Percentiles rank a stretch among this genome's conserved stretches.
phyloP scores from a whole-genome alignment of 495 filamentous ascomycete species.

The Penicillium angulare region DNA sequence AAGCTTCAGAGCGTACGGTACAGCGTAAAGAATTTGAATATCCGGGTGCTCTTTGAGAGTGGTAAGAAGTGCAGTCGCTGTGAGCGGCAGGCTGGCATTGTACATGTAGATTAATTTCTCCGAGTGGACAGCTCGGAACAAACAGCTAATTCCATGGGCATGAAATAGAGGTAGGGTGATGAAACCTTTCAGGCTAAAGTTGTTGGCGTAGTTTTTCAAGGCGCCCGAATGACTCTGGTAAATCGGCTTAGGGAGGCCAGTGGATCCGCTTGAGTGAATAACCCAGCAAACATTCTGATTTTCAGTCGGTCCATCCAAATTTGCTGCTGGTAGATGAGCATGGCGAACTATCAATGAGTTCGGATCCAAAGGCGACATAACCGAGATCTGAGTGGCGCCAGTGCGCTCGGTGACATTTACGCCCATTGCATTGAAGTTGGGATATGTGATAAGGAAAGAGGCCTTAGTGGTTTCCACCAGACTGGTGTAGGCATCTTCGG shows the following conservation, averaged over 20 bases:
- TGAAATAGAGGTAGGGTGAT: conserved; percentile 55
- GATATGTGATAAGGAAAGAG: conserved; percentile 17
- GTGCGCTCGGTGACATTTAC: conserved; percentile 14
- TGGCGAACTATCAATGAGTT: conserved; percentile 1
- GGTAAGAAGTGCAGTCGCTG: conserved; percentile 34
- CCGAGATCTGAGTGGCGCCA: neutral
- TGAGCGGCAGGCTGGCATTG: conserved; percentile 44
- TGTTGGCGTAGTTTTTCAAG: conserved; percentile 40
- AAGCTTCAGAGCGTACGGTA: conserved; percentile 51
- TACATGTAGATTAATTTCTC: conserved; percentile 43
- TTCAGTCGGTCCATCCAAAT: conserved; percentile 22
- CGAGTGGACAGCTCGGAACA: conserved; percentile 46
- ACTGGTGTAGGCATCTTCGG: conserved; percentile 41
- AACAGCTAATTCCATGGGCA: conserved; percentile 46
- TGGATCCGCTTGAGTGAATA: conserved; percentile 45
- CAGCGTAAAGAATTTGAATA: conserved; percentile 41
- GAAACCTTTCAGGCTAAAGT: conserved; percentile 41
- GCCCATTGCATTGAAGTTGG: conserved; percentile 15
- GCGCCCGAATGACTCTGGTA: conserved; percentile 41
- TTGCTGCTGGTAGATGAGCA: conserved; percentile 4
- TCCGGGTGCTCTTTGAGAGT: conserved; percentile 36
- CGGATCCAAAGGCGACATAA: conserved; percentile 10
- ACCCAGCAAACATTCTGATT: conserved; percentile 31
- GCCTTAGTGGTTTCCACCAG: conserved; percentile 29
- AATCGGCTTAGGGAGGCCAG: conserved; percentile 39